A percentile compares a stretch with the other conserved stretches of the same genome.
These are phyloP conservation scores for Erigeron philadelphicus DNA, from an alignment of 140 eudicot genomes.

Conservation along the genomic window DNA sequence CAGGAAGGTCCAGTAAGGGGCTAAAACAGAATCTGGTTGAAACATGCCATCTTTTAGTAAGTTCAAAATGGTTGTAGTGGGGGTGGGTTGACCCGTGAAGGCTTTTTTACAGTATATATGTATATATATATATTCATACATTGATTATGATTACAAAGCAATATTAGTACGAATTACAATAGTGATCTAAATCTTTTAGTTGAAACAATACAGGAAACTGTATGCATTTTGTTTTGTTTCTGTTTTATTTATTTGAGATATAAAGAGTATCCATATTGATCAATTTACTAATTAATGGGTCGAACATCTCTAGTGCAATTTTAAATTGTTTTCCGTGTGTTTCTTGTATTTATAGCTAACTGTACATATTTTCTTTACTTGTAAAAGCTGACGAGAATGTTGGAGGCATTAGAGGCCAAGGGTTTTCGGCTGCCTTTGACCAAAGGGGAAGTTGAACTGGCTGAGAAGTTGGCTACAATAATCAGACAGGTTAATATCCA, in stretches of 20 bases:
- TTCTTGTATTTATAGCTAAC: conserved; percentile 4
- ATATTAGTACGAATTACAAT: neutral
- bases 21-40: neutral
- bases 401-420: conserved; percentile 94
- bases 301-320: neutral
- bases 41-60: neutral
- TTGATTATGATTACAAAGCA: neutral
- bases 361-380: conserved; percentile 17
- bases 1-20: neutral
- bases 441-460: conserved; percentile 95
- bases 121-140: neutral
- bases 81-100: neutral
- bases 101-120: too few species aligned
- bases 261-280: neutral
- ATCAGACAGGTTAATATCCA: conserved; percentile 64
- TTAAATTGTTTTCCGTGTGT: neutral
- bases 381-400: conserved; percentile 80
- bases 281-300: neutral
- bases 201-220: too few species aligned
- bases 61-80: neutral
- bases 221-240: neutral
- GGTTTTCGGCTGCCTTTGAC: conserved; percentile 81
- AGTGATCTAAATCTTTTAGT: neutral
- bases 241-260: neutral
- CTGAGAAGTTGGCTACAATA: conserved; percentile 74